phyloP scores from a whole-genome alignment of 1,284 basidiomycete species.

The Naganishia albida region DNA sequence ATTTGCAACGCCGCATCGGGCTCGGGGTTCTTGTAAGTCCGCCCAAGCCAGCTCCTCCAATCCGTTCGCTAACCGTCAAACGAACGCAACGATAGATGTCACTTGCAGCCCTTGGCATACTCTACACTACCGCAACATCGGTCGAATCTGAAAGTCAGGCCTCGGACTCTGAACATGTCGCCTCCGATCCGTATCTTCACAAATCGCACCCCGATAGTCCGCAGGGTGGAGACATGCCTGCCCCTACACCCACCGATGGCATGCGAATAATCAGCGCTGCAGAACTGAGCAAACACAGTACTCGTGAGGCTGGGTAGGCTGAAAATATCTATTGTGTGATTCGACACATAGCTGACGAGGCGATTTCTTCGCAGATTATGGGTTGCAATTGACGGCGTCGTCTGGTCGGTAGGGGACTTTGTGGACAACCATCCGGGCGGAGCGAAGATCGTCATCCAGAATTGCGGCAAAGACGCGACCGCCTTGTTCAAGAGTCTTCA shows the following conservation, averaged over 20 bases:
- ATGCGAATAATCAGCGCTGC: constrained; percentile 32
- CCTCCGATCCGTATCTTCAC: constrained; percentile 24
- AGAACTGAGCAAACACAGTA: constrained; percentile 41
- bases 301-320: constrained; percentile 29
- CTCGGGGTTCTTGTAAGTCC: constrained; percentile 10
- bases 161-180: constrained; percentile 10
- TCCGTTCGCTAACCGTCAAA: no score
- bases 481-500: constrained; percentile 28
- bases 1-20: background rate
- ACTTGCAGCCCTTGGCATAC: constrained; percentile 7
- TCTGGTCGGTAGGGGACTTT: constrained; percentile 44
- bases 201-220: constrained; percentile 30
- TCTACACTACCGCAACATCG: constrained; percentile 5
- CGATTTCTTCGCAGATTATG: constrained; percentile 34
- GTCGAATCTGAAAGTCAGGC: constrained; percentile 11
- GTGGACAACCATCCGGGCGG: constrained; percentile 42
- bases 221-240: constrained; percentile 10
- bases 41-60: background rate
- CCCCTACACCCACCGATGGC: constrained; percentile 27
- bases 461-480: constrained; percentile 44
- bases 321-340: background rate
- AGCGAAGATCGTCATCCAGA: constrained; percentile 40
- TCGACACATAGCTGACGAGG: background rate
- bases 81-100: constrained; percentile 9
- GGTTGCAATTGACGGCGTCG: constrained; percentile 44